A percentile compares a stretch with the other conserved stretches of the same genome.
These are phyloP conservation scores for Phlyctochytrium arcticum DNA, from an alignment of 192 early-diverging fungal species.

Conservation along the genomic window DNA sequence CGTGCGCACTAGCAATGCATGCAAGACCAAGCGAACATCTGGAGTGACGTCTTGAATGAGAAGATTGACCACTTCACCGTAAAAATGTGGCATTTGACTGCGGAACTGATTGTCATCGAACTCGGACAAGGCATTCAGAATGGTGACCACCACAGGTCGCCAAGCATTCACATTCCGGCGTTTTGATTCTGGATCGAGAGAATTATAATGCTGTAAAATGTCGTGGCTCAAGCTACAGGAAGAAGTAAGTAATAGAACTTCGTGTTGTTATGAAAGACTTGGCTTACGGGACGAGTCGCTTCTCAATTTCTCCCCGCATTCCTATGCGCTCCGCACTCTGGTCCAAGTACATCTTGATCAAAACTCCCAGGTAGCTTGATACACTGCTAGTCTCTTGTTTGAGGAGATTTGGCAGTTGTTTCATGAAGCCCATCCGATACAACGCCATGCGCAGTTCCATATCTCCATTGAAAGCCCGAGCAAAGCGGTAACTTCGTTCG, in stretches of 20 bases:
- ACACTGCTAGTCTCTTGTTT: constrained; percentile 82
- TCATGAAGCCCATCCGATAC: constrained; percentile 85
- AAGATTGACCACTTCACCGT: constrained; percentile 59
- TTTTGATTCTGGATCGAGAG: constrained; percentile 67
- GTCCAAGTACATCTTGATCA: constrained; percentile 75
- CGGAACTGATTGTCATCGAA: constrained; percentile 68
- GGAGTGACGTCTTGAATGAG: constrained; percentile 59
- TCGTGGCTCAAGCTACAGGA: constrained; percentile 45
- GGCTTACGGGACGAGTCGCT: constrained; percentile 61
- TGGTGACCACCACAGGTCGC: constrained; percentile 69
- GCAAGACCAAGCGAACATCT: constrained; percentile 54
- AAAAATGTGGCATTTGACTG: constrained; percentile 56
- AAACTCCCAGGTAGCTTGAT: constrained; percentile 53
- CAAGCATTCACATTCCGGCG: constrained; percentile 67
- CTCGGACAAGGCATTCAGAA: constrained; percentile 62
- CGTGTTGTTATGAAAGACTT: neutral
- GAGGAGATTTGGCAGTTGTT: constrained; percentile 85
- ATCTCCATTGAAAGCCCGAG: constrained; percentile 76
- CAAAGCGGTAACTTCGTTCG: constrained; percentile 75
- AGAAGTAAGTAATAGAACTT: constrained; percentile 2
- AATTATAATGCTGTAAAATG: constrained; percentile 60
- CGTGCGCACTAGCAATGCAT: constrained; percentile 34
- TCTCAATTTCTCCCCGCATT: constrained; percentile 56
- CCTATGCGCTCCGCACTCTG: constrained; percentile 39
- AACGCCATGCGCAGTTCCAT: constrained; percentile 76